A percentile compares a stretch with the other conserved stretches of the same genome.
phyloP scores from a whole-genome alignment of 2,329 filamentous ascomycete species.

The Colletotrichum chrysophilum region DNA sequence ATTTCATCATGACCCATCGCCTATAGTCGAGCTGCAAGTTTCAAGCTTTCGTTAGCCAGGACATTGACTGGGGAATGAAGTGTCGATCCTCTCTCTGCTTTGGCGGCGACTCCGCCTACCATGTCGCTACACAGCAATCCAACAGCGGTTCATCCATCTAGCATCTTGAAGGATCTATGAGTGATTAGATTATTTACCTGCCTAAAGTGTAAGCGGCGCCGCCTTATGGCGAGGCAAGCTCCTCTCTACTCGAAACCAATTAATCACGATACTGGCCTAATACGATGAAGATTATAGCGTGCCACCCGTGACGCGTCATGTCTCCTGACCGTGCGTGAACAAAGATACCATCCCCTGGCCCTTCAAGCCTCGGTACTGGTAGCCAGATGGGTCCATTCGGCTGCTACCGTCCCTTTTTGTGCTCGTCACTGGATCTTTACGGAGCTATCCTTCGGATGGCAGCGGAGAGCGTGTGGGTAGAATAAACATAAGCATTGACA shows the following conservation, averaged over 20 bases:
- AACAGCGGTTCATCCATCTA: neutral
- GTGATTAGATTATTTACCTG: neutral
- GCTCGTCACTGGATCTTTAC: neutral
- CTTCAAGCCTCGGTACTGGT: neutral
- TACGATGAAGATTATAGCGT: neutral
- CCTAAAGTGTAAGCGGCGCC: neutral
- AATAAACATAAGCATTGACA: neutral
- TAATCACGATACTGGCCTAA: neutral
- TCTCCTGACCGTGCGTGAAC: neutral
- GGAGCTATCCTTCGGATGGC: neutral
- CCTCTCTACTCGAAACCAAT: neutral
- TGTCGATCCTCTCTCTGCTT: neutral
- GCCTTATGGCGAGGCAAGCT: fast-evolving
- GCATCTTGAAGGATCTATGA: neutral
- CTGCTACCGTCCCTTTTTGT: neutral
- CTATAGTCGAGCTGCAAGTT: neutral
- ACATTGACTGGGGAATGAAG: neutral
- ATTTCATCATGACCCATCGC: neutral
- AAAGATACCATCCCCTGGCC: neutral
- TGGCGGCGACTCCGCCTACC: neutral
- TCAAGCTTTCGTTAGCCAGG: neutral
- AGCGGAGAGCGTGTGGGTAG: neutral
- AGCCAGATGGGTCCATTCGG: neutral
- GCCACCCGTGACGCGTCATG: neutral
- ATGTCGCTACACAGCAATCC: neutral